Percentiles rank a stretch among this genome's conserved stretches.
These are phyloP conservation scores for Phaeosphaeria sp. DNA, from an alignment of 2,329 filamentous ascomycete genomes.

Conservation along the genomic window DNA sequence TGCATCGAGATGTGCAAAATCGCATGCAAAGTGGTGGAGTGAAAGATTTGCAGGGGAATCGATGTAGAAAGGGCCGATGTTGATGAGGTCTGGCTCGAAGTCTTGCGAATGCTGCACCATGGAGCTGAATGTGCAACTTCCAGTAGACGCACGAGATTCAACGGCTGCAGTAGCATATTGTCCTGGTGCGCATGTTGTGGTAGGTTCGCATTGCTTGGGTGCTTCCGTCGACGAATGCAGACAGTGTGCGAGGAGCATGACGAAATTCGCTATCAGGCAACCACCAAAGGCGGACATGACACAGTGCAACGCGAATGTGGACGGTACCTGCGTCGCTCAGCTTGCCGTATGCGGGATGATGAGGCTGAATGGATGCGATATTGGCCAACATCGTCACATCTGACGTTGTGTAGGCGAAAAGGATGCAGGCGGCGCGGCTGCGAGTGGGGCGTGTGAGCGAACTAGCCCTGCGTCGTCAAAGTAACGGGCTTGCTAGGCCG, in stretches of 20 bases:
- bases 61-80: not conserved
- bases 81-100: not conserved
- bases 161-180: not conserved
- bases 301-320: conserved; percentile 9
- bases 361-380: conserved; percentile 18
- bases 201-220: not conserved
- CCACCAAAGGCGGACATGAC: conserved; percentile 3
- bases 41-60: not conserved
- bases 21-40: too few relatives aligned
- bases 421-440: conserved; percentile 3
- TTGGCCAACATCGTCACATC: conserved; percentile 24
- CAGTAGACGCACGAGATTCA: not conserved
- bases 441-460: conserved; percentile 16
- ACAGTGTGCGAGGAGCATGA: not conserved
- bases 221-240: not conserved
- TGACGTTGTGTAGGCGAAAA: conserved; percentile 19
- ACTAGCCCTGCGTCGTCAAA: conserved; percentile 24
- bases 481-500: not conserved
- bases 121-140: not conserved
- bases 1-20: not conserved
- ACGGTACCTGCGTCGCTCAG: conserved; percentile 25
- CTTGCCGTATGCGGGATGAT: conserved; percentile 1
- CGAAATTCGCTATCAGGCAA: not conserved
- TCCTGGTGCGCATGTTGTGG: not conserved
- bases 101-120: not conserved